Evolutionary conservation across 75 land plant genomes (phyloP), one percentile per base, ranked within the genome.

Genomic region (Larix kaempferi): DNA sequence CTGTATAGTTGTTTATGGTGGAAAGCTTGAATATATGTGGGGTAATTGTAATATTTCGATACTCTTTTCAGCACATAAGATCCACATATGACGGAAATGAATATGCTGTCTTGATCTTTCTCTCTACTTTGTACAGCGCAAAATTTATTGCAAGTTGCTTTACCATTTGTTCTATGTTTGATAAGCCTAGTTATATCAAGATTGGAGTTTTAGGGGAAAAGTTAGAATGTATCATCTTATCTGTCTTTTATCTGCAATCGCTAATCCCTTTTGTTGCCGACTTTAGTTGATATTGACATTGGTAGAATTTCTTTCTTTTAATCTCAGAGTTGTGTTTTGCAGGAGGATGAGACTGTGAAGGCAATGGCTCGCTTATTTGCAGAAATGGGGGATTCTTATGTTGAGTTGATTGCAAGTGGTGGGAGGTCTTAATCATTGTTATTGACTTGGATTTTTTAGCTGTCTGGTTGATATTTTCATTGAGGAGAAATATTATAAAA

Each of bases 311-410:
- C 23, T 16, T 21, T 69, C 3, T 39, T 69, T 69, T 22, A 39
- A 17, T 35, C 21, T 69, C 4, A 69, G 71, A 21, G 72, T 69
- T 69, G 49, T 21, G 11, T 22, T 73, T 27, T 25, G 73, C 88
- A 96, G 99, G 99, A 94, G 81, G 95, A 94, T 59, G 99, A 96
- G 75, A 91, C 87, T 73, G 87, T 95, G 73, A 96, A 96, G 80
- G 99, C 95, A 57, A 90, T 96, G 84, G 98, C 98, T 67, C 94
- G 94, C 25, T 85, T 94, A 75, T 96, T 96, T 94, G 88, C 99
- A 62, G 98, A 96, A 77, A 90, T 94, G 98, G 99, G 98, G 49
- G 99, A 96, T 81, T 87, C 93, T 22, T 96, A 96, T 86, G 99
- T 90, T 67, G 91, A 92, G 60, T 78, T 96, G 84, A 96, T 96